A percentile compares a stretch with the other conserved stretches of the same genome.
Conservation (phyloP, 164 flowering plant genomes). For the Santalum album region DNA sequence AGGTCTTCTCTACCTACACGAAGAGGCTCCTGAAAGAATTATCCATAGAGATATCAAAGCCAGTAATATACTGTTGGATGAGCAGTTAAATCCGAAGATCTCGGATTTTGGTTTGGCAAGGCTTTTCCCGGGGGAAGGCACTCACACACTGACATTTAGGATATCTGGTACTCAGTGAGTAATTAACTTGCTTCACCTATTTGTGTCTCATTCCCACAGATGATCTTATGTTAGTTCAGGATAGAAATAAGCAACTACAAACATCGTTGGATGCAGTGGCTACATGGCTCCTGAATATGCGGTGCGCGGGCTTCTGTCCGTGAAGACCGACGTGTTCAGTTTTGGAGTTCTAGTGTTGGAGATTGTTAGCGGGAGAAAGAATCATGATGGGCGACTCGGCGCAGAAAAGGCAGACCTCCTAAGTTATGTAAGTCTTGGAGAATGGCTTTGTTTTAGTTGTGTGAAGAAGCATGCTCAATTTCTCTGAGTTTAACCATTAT, state of each 20-base stretch:
- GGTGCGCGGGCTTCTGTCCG: constrained; percentile 66
- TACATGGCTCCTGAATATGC: constrained; percentile 94
- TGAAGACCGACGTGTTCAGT: constrained; percentile 79
- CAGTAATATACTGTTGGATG: constrained; percentile 73
- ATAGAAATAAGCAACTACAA: background rate
- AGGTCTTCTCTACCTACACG: constrained; percentile 81
- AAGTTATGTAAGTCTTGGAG: constrained; percentile 51
- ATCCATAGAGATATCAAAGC: constrained; percentile 91
- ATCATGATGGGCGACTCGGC: constrained; percentile 30
- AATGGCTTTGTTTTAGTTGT: background rate
- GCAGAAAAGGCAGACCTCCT: constrained; percentile 49
- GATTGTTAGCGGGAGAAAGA: constrained; percentile 77
- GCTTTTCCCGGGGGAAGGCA: constrained; percentile 70
- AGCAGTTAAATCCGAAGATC: constrained; percentile 62
- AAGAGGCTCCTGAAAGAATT: constrained; percentile 75
- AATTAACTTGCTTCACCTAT: constrained; percentile 5
- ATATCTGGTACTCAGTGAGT: constrained; percentile 86
- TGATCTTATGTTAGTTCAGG: background rate
- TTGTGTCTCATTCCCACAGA: background rate
- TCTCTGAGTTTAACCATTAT: background rate
- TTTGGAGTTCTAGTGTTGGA: constrained; percentile 71
- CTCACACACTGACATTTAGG: constrained; percentile 61
- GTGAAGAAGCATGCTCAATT: background rate
- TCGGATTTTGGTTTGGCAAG: constrained; percentile 92
- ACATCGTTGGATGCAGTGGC: constrained; percentile 39